Base-by-base conservation (phyloP, 495 filamentous ascomycete genomes). In the Talaromyces liani region DNA sequence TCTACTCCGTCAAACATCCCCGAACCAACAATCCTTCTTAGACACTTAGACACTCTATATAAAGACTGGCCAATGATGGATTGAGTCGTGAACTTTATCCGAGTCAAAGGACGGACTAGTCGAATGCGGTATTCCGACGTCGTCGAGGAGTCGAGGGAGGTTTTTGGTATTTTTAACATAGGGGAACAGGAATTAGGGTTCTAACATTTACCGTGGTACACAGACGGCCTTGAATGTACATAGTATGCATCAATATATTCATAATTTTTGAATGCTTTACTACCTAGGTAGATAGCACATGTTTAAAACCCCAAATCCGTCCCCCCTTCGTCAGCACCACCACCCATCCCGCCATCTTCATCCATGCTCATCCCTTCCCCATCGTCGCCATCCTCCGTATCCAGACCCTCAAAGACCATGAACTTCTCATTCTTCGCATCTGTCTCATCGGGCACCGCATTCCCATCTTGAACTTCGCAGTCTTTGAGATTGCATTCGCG, bases 391-490 rank as follows among this genome's bases (percentile, higher is more conserved):
- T 73, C 77, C 20, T 76, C 77, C 2, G 80, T 85, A 58, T 92
- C 89, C 39, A 91, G 71, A 20, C 89, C 88, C 58, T 90, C 88
- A 55, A 92, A 93, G 64, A 84, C 84, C 87, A 93, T 93, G 66
- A 96, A 86, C 69, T 91, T 91, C 68, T 92, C 90, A 62, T 87
- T 87, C 75, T 92, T 95, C 22, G 88, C 89, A 67, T 94, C 91
- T 4, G 88, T 92, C 68, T 85, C 87, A 24, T 90, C 85, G 63
- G 88, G 85, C 12, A 98, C 90, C n/a, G 89, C 76, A 70, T 88
- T 82, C 33, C 87, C 90, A 72, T 96, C 91, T 71, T 96, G 91
- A 2, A 97, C 86, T 73, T 97, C 92, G 67, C 92, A 96, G 63
- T 97, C 91, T 61, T 85, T 90, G 61, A 98, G 75, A 18, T 81